These are phyloP conservation scores for Ichthyophonus hoferi DNA, from an alignment of 208 protist species.

Conservation along the genomic window DNA sequence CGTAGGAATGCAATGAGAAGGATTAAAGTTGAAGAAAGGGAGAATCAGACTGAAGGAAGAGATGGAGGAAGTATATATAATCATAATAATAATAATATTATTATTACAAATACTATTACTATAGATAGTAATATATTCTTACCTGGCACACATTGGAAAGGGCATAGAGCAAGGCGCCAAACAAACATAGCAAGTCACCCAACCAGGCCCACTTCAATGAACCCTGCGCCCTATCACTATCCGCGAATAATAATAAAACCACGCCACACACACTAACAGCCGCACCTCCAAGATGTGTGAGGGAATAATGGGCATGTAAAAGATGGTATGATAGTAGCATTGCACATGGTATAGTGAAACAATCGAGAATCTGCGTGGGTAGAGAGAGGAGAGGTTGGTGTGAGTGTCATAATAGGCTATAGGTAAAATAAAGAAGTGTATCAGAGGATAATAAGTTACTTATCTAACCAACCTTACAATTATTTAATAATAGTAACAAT, in stretches of 20 bases:
- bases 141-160: conserved; percentile 70
- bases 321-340: conserved; percentile 75
- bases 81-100: too few species aligned
- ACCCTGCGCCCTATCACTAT: conserved; percentile 1
- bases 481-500: too few species aligned
- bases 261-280: conserved; percentile 67
- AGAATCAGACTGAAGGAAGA: too few species aligned
- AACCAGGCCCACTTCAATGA: conserved; percentile 28
- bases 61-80: too few species aligned
- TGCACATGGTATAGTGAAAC: conserved; percentile 79
- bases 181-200: conserved; percentile 74
- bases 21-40: too few species aligned
- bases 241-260: conserved; percentile 63
- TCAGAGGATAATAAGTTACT: too few species aligned
- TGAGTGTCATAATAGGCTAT: too few species aligned
- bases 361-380: conserved; percentile 56
- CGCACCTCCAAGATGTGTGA: conserved; percentile 71
- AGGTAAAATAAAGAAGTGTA: too few species aligned
- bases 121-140: background rate
- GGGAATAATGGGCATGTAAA: conserved; percentile 66
- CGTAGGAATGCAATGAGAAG: too few species aligned
- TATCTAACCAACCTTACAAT: too few species aligned
- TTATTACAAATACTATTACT: too few species aligned
- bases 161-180: conserved; percentile 70
- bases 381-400: background rate